These are phyloP conservation scores for Trametes pubescens DNA, from an alignment of 1,284 basidiomycete genomes.

Conservation along the genomic window DNA sequence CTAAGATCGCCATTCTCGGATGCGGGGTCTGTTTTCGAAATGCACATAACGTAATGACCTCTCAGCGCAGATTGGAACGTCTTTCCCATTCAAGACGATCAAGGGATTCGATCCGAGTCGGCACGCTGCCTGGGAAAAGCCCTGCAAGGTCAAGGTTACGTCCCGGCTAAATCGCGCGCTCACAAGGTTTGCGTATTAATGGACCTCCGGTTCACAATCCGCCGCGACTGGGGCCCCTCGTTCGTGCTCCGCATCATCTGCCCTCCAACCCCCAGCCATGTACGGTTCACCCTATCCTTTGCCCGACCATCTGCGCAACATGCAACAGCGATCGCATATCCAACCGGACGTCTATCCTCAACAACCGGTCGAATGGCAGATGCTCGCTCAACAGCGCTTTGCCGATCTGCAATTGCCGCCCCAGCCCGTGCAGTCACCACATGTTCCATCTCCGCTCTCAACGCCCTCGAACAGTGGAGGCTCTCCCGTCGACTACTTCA, in stretches of 20 bases:
- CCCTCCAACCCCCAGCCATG: slow-evolving; percentile 26
- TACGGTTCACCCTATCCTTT: slow-evolving; percentile 27
- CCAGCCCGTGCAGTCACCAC: slow-evolving; percentile 18
- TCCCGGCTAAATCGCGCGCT: slow-evolving; percentile 28
- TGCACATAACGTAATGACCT: slow-evolving; percentile 14
- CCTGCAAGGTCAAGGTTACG: slow-evolving; percentile 20
- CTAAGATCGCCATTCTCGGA: background rate
- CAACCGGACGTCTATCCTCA: slow-evolving; percentile 21
- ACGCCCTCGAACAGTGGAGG: slow-evolving; percentile 25
- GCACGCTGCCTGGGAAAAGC: slow-evolving; percentile 16
- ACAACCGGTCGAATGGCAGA: slow-evolving; percentile 22
- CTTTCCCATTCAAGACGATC: slow-evolving; percentile 14
- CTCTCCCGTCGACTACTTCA: slow-evolving; percentile 32
- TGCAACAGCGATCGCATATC: slow-evolving; percentile 26
- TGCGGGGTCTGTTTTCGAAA: slow-evolving; percentile 6
- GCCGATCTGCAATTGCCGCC: slow-evolving; percentile 26
- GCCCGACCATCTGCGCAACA: slow-evolving; percentile 26
- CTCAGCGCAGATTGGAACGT: background rate
- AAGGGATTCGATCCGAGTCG: slow-evolving; percentile 11
- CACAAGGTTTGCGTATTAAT: slow-evolving; percentile 27
- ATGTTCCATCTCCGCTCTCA: slow-evolving; percentile 34
- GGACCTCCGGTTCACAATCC: slow-evolving; percentile 31
- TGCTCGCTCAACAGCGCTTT: slow-evolving; percentile 20
- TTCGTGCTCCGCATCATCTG: slow-evolving; percentile 35
- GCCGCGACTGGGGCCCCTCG: slow-evolving; percentile 24